These are phyloP conservation scores for Ophiostoma himal-ulmi DNA, from an alignment of 2,329 filamentous ascomycete genomes.

Conservation along the genomic window DNA sequence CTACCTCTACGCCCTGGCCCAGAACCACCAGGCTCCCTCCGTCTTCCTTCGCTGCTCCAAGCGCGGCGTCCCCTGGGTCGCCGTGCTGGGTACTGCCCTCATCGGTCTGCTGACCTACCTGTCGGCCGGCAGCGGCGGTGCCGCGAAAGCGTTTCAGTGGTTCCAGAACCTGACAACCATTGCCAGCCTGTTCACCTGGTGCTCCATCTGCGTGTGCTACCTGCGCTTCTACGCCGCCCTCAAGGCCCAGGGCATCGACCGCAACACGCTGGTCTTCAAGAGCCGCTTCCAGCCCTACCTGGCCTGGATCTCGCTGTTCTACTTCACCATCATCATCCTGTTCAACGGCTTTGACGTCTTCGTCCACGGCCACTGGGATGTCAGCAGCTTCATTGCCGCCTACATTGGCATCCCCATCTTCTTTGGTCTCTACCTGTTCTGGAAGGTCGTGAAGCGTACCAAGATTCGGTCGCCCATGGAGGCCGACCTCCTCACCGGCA, in stretches of 20 bases:
- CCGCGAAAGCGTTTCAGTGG: constrained; percentile 37
- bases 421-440: constrained; percentile 53
- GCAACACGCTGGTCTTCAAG: constrained; percentile 59
- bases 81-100: constrained; percentile 42
- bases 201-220: constrained; percentile 62
- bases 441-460: constrained; percentile 50
- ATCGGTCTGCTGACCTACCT: constrained; percentile 65
- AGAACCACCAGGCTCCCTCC: constrained; percentile 53
- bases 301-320: constrained; percentile 57
- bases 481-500: constrained; percentile 53
- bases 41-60: constrained; percentile 54
- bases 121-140: constrained; percentile 57
- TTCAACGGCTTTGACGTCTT: constrained; percentile 71
- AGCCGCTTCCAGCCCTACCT: constrained; percentile 62
- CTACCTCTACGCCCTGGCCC: constrained; percentile 54
- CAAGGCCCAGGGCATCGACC: constrained; percentile 57
- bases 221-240: constrained; percentile 63
- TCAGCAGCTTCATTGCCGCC: constrained; percentile 52
- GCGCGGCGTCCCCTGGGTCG: constrained; percentile 42
- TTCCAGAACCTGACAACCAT: constrained; percentile 48
- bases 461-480: constrained; percentile 36
- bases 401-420: constrained; percentile 62
- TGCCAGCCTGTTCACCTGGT: constrained; percentile 64
- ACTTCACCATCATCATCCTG: constrained; percentile 63
- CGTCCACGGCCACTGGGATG: constrained; percentile 44